phyloP scores from a whole-genome alignment of 495 filamentous ascomycete genomes.

The Trichoderma parareesei region DNA sequence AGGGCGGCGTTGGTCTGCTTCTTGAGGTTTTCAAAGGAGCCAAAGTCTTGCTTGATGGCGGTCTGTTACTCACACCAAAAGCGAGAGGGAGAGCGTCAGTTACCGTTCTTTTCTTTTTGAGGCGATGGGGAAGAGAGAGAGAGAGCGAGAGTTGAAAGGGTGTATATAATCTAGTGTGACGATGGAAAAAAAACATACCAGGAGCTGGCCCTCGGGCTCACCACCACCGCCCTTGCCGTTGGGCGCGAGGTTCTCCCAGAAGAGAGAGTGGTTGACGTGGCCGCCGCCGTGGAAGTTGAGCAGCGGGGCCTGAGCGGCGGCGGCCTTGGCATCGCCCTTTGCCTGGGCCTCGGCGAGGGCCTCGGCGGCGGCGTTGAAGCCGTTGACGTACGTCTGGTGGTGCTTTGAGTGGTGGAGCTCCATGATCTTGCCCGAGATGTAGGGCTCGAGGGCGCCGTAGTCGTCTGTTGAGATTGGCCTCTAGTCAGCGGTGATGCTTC shows the following conservation, averaged over 20 bases:
- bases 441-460: constrained; percentile 86
- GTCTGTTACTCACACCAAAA: constrained; percentile 22
- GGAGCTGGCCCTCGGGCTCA: constrained; percentile 51
- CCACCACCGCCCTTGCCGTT: constrained; percentile 63
- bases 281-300: constrained; percentile 98
- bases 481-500: constrained; percentile 12
- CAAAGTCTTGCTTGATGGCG: constrained; percentile 73
- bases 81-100: no score
- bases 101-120: no score
- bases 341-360: constrained; percentile 51
- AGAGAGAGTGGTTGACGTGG: constrained; percentile 88
- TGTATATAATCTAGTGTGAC: neutral
- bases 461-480: constrained; percentile 47
- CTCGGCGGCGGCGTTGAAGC: constrained; percentile 56
- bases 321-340: constrained; percentile 52
- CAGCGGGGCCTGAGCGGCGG: constrained; percentile 73
- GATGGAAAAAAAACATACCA: constrained; percentile 21
- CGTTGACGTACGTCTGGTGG: constrained; percentile 72
- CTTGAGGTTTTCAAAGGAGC: constrained; percentile 66
- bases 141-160: neutral
- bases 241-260: constrained; percentile 96
- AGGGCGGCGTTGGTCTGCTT: constrained; percentile 77
- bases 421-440: constrained; percentile 97
- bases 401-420: constrained; percentile 79
- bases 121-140: neutral